Base-by-base conservation (phyloP, 1,284 basidiomycete species). In the Ceratobasidium sp. region DNA sequence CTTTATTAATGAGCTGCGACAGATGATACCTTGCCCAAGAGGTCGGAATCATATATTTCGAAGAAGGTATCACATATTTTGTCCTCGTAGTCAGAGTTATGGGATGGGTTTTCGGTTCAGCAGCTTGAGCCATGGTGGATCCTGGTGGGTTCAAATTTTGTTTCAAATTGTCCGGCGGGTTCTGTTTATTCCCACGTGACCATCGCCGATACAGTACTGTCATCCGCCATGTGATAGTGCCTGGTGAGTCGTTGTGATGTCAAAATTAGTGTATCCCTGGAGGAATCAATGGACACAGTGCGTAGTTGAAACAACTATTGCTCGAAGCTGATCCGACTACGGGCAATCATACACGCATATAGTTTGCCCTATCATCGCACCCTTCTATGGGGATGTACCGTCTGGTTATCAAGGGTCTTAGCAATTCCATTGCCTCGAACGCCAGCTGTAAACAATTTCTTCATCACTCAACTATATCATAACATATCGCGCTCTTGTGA, bases 1-100 rank as follows among this genome's bases (percentile, higher is more conserved):
- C 94, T 83, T 98, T 97, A 87, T 99, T 99, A 81, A 99, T 93
- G 65, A 99, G 92, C 80, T 98, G 96, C 0, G 97, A 99, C n/a
- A 99, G 93, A 83, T 99, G 97, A 83, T 94, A 98, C 20, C 97
- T 92, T 77, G 90, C 91, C 97, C 97, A 99, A 84, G 91, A 88
- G 1, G 92, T 87, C 0, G 97, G 97, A 33, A 99, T 94, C 90
- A 99, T 93, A 84, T 97, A 99, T 82, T 96, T 97, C 83, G 96
- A 94, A 0, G 92, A 88, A 0, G 97, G 97, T 33, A 99, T 91
- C 16, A 91, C 89, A 85, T 97, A 96, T 0, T 88, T 85, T 0
- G 93, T 93, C 78, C 93, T 89, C 0, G 96, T 98, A 57, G 90
- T 92, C 80, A 98, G 93, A 20, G 94, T 86, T 79, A 96, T 93